Percentiles rank a stretch among this genome's conserved stretches.
Conservation (phyloP, 139 green algal genomes). For the Coelastrella sp. region DNA sequence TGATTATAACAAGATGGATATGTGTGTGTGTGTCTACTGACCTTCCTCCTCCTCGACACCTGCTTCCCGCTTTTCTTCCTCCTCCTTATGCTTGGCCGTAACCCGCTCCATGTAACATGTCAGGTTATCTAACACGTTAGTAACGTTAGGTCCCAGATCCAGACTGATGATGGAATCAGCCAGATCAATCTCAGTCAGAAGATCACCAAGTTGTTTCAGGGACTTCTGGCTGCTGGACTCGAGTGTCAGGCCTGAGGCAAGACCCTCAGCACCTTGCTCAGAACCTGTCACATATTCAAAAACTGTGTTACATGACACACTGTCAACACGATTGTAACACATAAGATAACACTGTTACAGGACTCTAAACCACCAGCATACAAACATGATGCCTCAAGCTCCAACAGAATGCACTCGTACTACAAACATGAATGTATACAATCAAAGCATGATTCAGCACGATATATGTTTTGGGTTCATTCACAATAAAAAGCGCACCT, state of each 20-base stretch:
- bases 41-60: neutral
- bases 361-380: too few species aligned
- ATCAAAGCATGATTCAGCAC: too few species aligned
- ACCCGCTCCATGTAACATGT: slow-evolving; percentile 21
- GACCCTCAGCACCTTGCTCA: neutral
- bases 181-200: slow-evolving; percentile 44
- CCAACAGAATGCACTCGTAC: too few species aligned
- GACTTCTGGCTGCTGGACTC: neutral
- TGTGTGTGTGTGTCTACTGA: neutral
- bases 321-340: too few species aligned
- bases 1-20: too few species aligned
- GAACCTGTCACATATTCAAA: neutral
- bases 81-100: neutral
- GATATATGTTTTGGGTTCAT: too few species aligned
- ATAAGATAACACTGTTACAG: too few species aligned
- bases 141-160: slow-evolving; percentile 40
- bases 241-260: slow-evolving; percentile 3
- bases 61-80: neutral
- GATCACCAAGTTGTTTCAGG: neutral
- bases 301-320: too few species aligned
- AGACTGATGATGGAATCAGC: slow-evolving; percentile 31
- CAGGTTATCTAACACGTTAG: neutral
- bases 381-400: too few species aligned
- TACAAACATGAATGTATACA: too few species aligned
- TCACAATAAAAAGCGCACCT: too few species aligned